These are phyloP conservation scores for Rhodotorula sp. DNA, from an alignment of 1,284 basidiomycete genomes.

Conservation along the genomic window DNA sequence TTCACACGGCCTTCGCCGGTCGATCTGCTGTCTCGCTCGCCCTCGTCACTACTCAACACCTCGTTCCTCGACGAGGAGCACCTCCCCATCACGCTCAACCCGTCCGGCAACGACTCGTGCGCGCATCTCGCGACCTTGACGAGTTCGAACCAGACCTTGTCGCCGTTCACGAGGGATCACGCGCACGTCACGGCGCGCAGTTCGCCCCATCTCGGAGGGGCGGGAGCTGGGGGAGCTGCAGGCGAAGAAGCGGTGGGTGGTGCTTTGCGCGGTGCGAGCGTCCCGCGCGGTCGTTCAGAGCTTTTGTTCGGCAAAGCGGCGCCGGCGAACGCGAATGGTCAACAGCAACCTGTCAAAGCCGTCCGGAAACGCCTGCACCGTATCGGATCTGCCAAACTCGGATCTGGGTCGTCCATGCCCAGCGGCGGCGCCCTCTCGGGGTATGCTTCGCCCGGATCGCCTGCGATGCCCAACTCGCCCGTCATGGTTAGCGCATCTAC, in stretches of 20 bases:
- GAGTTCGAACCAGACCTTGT: slow-evolving; percentile 82
- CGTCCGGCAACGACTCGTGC: slow-evolving; percentile 67
- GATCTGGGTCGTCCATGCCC: background rate
- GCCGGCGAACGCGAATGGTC: slow-evolving; percentile 39
- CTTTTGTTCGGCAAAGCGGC: background rate
- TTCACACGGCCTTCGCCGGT: slow-evolving; percentile 32
- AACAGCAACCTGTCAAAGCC: slow-evolving; percentile 61
- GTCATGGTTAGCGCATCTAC: background rate
- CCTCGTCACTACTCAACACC: slow-evolving; percentile 33
- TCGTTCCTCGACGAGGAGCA: slow-evolving; percentile 30
- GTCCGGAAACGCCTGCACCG: slow-evolving; percentile 70
- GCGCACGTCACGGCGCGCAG: slow-evolving; percentile 68
- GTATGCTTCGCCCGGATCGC: background rate
- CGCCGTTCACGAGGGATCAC: slow-evolving; percentile 80
- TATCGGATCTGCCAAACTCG: slow-evolving; percentile 53
- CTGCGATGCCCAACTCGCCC: background rate
- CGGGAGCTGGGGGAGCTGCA: background rate
- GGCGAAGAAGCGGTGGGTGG: background rate
- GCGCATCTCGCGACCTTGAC: slow-evolving; percentile 79
- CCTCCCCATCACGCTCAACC: slow-evolving; percentile 63
- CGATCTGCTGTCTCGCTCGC: slow-evolving; percentile 40
- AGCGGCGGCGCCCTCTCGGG: background rate
- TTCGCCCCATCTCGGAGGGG: slow-evolving; percentile 12
- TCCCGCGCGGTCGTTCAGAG: background rate
- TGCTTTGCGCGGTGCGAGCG: background rate